A percentile compares a stretch with the other conserved stretches of the same genome.
These are phyloP conservation scores for Pichia paraexigua DNA, from an alignment of 805 yeast species.

Conservation along the genomic window DNA sequence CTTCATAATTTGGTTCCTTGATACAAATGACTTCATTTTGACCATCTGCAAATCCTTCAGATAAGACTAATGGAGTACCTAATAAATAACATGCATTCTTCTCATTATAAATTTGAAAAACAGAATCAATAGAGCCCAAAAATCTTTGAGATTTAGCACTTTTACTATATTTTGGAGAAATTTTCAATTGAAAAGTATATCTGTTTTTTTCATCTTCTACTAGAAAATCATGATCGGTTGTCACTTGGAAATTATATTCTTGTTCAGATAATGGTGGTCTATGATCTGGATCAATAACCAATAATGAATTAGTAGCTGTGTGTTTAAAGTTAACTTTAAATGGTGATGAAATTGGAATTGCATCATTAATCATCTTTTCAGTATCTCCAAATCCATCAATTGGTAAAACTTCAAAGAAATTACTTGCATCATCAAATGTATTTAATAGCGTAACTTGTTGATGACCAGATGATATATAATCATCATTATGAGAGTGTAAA, in stretches of 20 bases:
- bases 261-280: constrained; percentile 88
- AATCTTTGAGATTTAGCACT: constrained; percentile 27
- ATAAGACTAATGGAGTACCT: constrained; percentile 66
- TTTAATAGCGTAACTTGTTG: constrained; percentile 77
- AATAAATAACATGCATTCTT: constrained; percentile 63
- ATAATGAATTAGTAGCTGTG: constrained; percentile 52
- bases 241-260: constrained; percentile 81
- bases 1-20: constrained; percentile 57
- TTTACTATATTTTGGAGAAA: constrained; percentile 33
- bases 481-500: constrained; percentile 65
- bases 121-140: constrained; percentile 53
- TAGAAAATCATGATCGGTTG: constrained; percentile 21
- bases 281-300: constrained; percentile 53
- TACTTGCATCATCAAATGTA: constrained; percentile 50
- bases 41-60: constrained; percentile 55
- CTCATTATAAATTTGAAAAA: constrained; percentile 60
- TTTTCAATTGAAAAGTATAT: constrained; percentile 62
- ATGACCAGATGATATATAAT: constrained; percentile 46
- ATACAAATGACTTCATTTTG: constrained; percentile 90
- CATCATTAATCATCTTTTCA: constrained; percentile 31
- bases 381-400: constrained; percentile 23
- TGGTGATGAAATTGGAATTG: constrained; percentile 35
- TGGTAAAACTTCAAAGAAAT: constrained; percentile 66
- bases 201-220: constrained; percentile 27
- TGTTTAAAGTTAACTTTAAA: constrained; percentile 64